Evolutionary conservation across 2,329 filamentous ascomycete species (phyloP).

Genomic region (Dendrostoma leiphaemia): DNA sequence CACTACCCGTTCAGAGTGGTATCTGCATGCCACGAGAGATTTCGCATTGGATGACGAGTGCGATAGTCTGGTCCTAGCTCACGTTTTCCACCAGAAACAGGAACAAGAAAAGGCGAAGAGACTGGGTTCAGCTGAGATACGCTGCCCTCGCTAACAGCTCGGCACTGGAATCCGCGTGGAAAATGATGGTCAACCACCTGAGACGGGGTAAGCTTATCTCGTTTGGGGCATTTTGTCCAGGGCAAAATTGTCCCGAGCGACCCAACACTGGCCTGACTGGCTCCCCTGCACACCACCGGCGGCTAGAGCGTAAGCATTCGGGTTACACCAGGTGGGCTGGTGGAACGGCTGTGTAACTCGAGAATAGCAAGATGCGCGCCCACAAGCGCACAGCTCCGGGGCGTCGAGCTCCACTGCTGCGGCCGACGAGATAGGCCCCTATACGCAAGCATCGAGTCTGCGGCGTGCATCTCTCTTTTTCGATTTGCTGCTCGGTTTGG

Average conservation of each 20-base stretch:
- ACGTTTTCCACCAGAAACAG: too few relatives aligned
- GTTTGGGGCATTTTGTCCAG: neutral
- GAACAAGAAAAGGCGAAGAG: neutral
- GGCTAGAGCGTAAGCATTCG: neutral
- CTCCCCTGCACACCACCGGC: neutral
- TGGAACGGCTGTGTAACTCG: neutral
- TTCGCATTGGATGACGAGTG: neutral
- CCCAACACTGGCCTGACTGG: neutral
- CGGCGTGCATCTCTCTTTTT: too few relatives aligned
- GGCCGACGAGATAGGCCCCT: neutral
- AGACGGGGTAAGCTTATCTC: neutral
- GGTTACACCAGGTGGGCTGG: neutral
- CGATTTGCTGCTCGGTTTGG: too few relatives aligned
- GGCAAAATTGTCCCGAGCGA: neutral
- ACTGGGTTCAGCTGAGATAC: neutral
- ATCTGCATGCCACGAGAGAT: neutral
- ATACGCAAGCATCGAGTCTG: too few relatives aligned
- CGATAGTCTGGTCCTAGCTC: neutral
- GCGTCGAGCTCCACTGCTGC: neutral
- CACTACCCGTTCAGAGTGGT: neutral
- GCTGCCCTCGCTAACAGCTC: neutral
- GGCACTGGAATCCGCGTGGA: neutral
- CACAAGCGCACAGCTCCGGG: neutral
- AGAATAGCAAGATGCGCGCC: neutral
- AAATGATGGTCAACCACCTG: neutral